Conservation (phyloP, 2,329 filamentous ascomycete genomes). For the Lasiodiplodia sp. region DNA sequence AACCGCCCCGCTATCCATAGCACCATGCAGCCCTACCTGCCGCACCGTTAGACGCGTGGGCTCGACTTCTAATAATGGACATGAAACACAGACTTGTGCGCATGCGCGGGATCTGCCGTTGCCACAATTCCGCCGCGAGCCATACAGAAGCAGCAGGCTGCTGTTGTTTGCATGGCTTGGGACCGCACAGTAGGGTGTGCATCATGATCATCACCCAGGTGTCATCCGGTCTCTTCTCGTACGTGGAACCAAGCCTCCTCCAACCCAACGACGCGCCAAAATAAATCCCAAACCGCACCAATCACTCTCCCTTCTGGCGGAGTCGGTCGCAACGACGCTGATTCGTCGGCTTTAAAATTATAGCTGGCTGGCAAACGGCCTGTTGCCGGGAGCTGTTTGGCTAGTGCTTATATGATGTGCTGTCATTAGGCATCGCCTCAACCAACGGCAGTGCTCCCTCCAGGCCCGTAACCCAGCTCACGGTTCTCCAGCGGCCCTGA, state of each 20-base stretch:
- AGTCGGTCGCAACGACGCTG: neutral
- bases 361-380: conserved; percentile 16
- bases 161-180: conserved; percentile 7
- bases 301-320: conserved; percentile 3
- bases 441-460: conserved; percentile 15
- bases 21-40: conserved; percentile 28
- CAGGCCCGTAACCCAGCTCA: conserved; percentile 20
- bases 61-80: conserved; percentile 25
- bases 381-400: conserved; percentile 4
- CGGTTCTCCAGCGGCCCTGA: conserved; percentile 25
- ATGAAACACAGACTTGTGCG: conserved; percentile 23
- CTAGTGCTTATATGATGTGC: conserved; percentile 28
- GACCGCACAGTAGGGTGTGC: conserved; percentile 2
- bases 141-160: conserved; percentile 1
- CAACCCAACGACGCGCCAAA: conserved; percentile 12
- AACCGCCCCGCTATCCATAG: conserved; percentile 7
- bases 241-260: conserved; percentile 6
- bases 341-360: conserved; percentile 12
- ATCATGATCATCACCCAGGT: neutral
- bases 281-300: conserved; percentile 24
- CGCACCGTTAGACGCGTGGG: conserved; percentile 26
- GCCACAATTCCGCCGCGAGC: conserved; percentile 13
- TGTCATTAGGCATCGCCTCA: conserved; percentile 21
- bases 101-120: conserved; percentile 18
- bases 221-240: conserved; percentile 19